Base-by-base conservation (phyloP, 2,329 filamentous ascomycete genomes). In the Dothistroma septosporum region DNA sequence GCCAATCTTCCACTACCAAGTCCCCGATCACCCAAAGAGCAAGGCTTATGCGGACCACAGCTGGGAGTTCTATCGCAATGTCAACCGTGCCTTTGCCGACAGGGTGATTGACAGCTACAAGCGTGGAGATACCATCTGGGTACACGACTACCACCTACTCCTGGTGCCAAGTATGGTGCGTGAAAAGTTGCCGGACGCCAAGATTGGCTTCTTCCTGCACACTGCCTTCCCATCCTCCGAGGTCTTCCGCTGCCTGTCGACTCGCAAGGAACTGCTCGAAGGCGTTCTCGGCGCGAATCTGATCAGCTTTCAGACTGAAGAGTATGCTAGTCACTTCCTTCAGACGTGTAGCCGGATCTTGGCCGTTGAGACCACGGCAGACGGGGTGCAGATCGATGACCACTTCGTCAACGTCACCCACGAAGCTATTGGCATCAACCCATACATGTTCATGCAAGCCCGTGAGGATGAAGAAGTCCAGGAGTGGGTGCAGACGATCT, bases 1-100 rank as follows among this genome's bases (percentile, higher is more conserved):
- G 93, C 93, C 93, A 0, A 92, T 97, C 62, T 96, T 97, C 76
- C 92, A 97, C 77, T 97, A 97, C 75, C 92, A 97, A 76, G 96
- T 97, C 61, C 94, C 93, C 0, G 94, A 97, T 73, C 95, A 96
- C 73, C 93, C 93, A 28, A 96, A 96, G 82, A 97, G 92, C 85
- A 97, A 97, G 63, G 93, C 93, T 0, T 97, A 96, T 74, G 89
- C 96, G 75, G 93, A 97, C 69, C 92, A 97, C 76, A 97, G 92
- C 0, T 97, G 92, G 91, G 64, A 70, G 53, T 72, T 71, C 79
- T 97, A 97, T 70, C 89, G 92, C 72, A 91, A 90, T 57, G 84
- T 97, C 72, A 97, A 97, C 77, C 89, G 94, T 75, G 91, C 89
- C 2, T 97, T 97, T 76, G 93, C 93, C 33, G 90, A 97, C 73